These are phyloP conservation scores for Monosporascus sp. DNA, from an alignment of 2,329 filamentous ascomycete genomes.

Conservation along the genomic window DNA sequence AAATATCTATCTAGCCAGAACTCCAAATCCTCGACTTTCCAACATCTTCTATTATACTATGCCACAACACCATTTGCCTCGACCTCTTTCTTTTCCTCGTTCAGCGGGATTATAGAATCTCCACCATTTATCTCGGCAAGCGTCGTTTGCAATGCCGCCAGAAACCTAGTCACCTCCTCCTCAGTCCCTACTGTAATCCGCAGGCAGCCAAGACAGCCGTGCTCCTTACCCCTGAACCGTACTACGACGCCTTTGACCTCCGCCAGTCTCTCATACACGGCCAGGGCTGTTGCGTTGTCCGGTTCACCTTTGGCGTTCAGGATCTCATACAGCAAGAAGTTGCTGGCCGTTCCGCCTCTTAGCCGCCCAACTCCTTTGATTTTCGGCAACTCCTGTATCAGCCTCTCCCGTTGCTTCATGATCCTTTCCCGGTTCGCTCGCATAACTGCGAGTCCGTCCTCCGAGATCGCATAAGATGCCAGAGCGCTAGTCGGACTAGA, in stretches of 20 bases:
- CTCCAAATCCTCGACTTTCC: neutral
- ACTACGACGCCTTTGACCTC: slow-evolving; percentile 88
- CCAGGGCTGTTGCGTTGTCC: slow-evolving; percentile 71
- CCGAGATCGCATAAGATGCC: slow-evolving; percentile 66
- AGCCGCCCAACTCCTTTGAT: slow-evolving; percentile 76
- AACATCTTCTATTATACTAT: slow-evolving; percentile 15
- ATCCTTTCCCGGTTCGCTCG: slow-evolving; percentile 62
- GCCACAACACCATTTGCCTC: slow-evolving; percentile 32
- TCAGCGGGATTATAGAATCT: slow-evolving; percentile 10
- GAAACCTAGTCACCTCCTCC: slow-evolving; percentile 72
- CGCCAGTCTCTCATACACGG: slow-evolving; percentile 78
- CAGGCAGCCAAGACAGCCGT: slow-evolving; percentile 82
- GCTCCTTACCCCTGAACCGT: slow-evolving; percentile 86
- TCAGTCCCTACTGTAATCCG: slow-evolving; percentile 91
- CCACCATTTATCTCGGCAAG: slow-evolving; percentile 40
- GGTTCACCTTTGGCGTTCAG: slow-evolving; percentile 67
- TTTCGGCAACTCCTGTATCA: slow-evolving; percentile 67
- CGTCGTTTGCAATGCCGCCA: slow-evolving; percentile 57
- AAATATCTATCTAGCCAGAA: neutral
- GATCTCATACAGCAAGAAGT: slow-evolving; percentile 90
- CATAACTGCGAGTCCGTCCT: slow-evolving; percentile 69
- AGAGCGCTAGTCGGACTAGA: slow-evolving; percentile 81
- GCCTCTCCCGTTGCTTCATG: slow-evolving; percentile 67
- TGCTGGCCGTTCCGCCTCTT: slow-evolving; percentile 73
- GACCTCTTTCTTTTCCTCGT: slow-evolving; percentile 32